Base-by-base conservation (phyloP, 352 stramenopile genomes). In the Phytopythium mirpurense region DNA sequence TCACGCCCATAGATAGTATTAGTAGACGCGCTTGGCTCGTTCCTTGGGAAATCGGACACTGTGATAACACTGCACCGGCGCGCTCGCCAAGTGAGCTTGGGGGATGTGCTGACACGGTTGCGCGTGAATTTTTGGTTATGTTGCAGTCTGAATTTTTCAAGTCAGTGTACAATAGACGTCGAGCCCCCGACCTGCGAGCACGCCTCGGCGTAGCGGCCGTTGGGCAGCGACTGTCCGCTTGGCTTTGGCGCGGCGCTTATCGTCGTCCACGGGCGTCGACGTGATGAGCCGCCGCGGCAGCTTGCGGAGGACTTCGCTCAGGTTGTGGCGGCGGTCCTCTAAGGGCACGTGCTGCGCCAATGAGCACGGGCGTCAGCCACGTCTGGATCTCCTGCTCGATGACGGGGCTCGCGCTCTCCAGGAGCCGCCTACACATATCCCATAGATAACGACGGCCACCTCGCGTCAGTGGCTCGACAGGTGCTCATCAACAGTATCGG, bases 321-420 rank as follows among this genome's bases (percentile, higher is more conserved):
- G 54, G 46, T 88, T 86, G 40, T 37, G 27, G 12, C 61, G 59
- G 57, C 80, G 86, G 34, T 71, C 58, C 11, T 65, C 51, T 0
- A 84, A 41, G 1, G 73, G 73, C 21, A 89, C 69, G 51, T 74
- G 77, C 47, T 83, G 72, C n/a, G 47, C 27, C 76, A 51, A 82
- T 59, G n/a, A 82, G 34, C 2, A 51, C 24, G 3, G 72, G 65
- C 42, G 26, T 32, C 19, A 64, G 32, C 15, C 51, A 34, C 16
- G 31, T 57, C 51, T 54, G 19, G 32, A 82, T 59, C 56, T 82
- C 71, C 18, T 65, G 32, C 34, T 54, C 42, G 42, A 76, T 51
- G 16, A 60, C 59, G 1, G 68, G 68, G 27, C 70, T 54, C 23
- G 56, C 63, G 42, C 65, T 41, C 49, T 68, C 56, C 6, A 66